A percentile compares a stretch with the other conserved stretches of the same genome.
These are phyloP conservation scores for Ophiosphaerella narmari DNA, from an alignment of 2,329 filamentous ascomycete species.

Conservation along the genomic window DNA sequence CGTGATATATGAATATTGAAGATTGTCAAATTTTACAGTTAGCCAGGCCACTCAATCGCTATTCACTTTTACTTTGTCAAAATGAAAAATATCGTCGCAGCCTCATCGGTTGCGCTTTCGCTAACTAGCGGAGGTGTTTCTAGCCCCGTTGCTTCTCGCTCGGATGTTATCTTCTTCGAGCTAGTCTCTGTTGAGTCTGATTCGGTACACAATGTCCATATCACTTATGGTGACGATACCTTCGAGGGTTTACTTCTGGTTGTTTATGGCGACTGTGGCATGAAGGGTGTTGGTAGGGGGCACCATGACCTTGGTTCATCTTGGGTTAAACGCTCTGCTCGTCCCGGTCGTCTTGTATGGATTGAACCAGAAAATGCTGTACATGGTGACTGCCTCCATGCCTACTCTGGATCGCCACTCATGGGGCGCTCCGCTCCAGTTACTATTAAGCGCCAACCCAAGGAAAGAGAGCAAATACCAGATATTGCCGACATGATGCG, in stretches of 20 bases:
- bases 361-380: slow-evolving; percentile 49
- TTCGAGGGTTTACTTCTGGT: slow-evolving; percentile 52
- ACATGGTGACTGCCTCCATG: slow-evolving; percentile 51
- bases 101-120: slow-evolving; percentile 32
- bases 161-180: slow-evolving; percentile 38
- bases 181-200: slow-evolving; percentile 43
- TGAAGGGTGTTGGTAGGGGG: slow-evolving; percentile 36
- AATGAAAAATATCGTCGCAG: slow-evolving; percentile 35
- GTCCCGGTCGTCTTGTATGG: slow-evolving; percentile 56
- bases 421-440: slow-evolving; percentile 52
- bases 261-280: slow-evolving; percentile 53
- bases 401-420: slow-evolving; percentile 47
- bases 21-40: neutral
- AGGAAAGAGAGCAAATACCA: slow-evolving; percentile 46
- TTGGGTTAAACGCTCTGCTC: slow-evolving; percentile 33
- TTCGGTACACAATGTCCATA: slow-evolving; percentile 56
- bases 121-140: slow-evolving; percentile 27
- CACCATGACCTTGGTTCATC: slow-evolving; percentile 53
- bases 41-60: slow-evolving; percentile 1
- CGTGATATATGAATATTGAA: slow-evolving; percentile 19
- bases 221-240: slow-evolving; percentile 47
- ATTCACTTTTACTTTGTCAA: slow-evolving; percentile 5
- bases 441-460: slow-evolving; percentile 41
- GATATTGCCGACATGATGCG: slow-evolving; percentile 61
- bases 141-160: slow-evolving; percentile 21